phyloP scores from a whole-genome alignment of 2,329 filamentous ascomycete genomes.

The Zymoseptoria pseudotritici region DNA sequence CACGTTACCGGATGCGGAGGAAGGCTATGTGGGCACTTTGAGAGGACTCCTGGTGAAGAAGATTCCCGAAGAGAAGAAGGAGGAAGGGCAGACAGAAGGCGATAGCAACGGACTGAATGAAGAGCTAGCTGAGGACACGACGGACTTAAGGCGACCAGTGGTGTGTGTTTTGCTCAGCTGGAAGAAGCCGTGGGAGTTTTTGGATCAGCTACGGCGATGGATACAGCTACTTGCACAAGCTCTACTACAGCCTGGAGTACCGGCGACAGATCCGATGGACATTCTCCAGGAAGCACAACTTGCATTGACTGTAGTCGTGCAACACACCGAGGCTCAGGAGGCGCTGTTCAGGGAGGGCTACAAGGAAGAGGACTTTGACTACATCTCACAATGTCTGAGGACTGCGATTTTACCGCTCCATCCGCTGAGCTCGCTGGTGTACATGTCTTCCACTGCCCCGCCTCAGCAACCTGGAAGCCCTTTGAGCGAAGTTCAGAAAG shows the following conservation, averaged over 20 bases:
- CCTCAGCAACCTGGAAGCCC: constrained; percentile 25
- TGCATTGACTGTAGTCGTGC: constrained; percentile 88
- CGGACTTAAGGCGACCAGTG: constrained; percentile 13
- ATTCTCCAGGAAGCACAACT: constrained; percentile 86
- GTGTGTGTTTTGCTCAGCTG: constrained; percentile 90
- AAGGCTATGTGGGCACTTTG: constrained; percentile 24
- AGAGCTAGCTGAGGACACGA: constrained; percentile 1
- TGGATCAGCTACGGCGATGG: constrained; percentile 84
- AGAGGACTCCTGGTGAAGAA: constrained; percentile 19
- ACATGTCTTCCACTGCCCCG: constrained; percentile 32
- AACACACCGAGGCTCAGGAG: constrained; percentile 91
- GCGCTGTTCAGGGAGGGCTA: constrained; percentile 81
- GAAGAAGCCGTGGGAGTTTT: constrained; percentile 88
- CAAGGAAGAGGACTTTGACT: constrained; percentile 96
- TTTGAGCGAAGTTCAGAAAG: constrained; percentile 50
- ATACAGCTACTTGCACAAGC: constrained; percentile 69
- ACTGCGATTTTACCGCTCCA: constrained; percentile 70
- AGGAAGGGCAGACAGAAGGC: constrained; percentile 11
- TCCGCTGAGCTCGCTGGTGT: constrained; percentile 51
- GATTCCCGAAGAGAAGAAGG: constrained; percentile 5
- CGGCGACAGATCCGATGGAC: constrained; percentile 57
- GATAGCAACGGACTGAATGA: constrained; percentile 7
- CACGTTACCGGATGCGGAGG: constrained; percentile 25
- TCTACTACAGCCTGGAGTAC: constrained; percentile 61
- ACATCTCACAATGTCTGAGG: constrained; percentile 84